phyloP scores from a whole-genome alignment of 1,139 yeast species.

The Lodderomyces jiufengensis region DNA sequence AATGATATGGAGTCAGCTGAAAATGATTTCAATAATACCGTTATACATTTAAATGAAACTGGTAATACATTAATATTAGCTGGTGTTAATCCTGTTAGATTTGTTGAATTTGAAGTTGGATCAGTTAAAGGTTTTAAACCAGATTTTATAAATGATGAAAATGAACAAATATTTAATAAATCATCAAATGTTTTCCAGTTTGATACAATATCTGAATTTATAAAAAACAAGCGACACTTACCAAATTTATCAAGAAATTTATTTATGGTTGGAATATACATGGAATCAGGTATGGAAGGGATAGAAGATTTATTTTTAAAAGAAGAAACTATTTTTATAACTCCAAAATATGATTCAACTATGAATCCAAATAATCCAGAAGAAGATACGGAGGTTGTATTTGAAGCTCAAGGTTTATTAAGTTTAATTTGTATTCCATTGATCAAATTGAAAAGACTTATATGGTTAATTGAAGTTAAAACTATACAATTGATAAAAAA shows the following conservation, averaged over 20 bases:
- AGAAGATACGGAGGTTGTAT: not conserved
- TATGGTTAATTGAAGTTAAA: conserved; percentile 1
- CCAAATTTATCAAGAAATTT: conserved; percentile 2
- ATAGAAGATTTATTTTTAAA: not conserved
- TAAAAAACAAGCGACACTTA: not conserved
- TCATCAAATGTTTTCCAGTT: conserved; percentile 1
- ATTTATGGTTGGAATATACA: conserved; percentile 2
- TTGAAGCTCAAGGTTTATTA: conserved; percentile 3
- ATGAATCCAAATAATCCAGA: too few relatives aligned
- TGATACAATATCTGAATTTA: not conserved
- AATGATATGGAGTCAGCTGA: not conserved
- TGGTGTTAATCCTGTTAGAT: conserved; percentile 1
- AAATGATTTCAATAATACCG: conserved; percentile 1
- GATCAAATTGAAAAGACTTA: conserved; percentile 1
- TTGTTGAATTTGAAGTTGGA: conserved; percentile 2
- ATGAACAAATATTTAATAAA: not conserved
- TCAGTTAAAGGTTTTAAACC: not conserved
- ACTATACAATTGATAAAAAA: not conserved
- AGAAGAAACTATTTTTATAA: conserved; percentile 1
- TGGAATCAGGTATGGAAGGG: conserved; percentile 1
- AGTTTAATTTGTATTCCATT: conserved; percentile 1
- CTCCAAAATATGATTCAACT: not conserved
- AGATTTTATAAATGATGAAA: not conserved
- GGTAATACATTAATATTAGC: conserved; percentile 1
- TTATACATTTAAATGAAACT: conserved; percentile 1